Evolutionary conservation across 2,329 filamentous ascomycete genomes (phyloP).

Genomic region (Botrytis tulipae): DNA sequence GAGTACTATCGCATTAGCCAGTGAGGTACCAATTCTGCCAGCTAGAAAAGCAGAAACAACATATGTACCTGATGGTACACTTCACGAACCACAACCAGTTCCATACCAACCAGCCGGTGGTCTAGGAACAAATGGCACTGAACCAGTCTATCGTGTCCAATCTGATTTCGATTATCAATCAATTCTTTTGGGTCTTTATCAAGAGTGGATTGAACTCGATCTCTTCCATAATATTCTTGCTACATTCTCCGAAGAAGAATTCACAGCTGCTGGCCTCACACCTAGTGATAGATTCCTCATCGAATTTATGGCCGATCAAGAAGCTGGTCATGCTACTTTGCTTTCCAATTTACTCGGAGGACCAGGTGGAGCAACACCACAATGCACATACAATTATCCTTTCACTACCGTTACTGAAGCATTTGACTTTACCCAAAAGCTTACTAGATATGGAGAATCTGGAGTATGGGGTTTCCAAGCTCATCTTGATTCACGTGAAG

Average conservation of each 20-base stretch:
- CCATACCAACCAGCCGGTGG: constrained; percentile 50
- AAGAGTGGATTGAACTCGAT: constrained; percentile 83
- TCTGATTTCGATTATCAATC: constrained; percentile 85
- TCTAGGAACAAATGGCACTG: constrained; percentile 55
- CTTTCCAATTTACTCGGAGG: constrained; percentile 74
- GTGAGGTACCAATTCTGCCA: constrained; percentile 57
- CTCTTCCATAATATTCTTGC: constrained; percentile 75
- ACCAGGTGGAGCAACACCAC: constrained; percentile 57
- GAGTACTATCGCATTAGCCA: constrained; percentile 54
- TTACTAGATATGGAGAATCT: constrained; percentile 78
- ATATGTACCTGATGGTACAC: constrained; percentile 69
- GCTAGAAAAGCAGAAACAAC: constrained; percentile 62
- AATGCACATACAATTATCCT: constrained; percentile 79
- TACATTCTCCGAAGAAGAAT: constrained; percentile 67
- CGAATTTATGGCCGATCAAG: constrained; percentile 74
- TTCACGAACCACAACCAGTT: constrained; percentile 65
- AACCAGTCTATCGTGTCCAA: constrained; percentile 64
- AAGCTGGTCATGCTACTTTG: constrained; percentile 74
- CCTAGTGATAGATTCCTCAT: constrained; percentile 69
- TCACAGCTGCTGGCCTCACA: constrained; percentile 64
- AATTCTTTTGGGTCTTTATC: constrained; percentile 67
- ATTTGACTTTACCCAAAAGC: constrained; percentile 79
- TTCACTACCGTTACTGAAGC: constrained; percentile 72
- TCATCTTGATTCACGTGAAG: constrained; percentile 74
- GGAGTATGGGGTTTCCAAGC: constrained; percentile 79